Conservation (phyloP, 441 rosid species). For the Pelargonium myrrhifolium region DNA sequence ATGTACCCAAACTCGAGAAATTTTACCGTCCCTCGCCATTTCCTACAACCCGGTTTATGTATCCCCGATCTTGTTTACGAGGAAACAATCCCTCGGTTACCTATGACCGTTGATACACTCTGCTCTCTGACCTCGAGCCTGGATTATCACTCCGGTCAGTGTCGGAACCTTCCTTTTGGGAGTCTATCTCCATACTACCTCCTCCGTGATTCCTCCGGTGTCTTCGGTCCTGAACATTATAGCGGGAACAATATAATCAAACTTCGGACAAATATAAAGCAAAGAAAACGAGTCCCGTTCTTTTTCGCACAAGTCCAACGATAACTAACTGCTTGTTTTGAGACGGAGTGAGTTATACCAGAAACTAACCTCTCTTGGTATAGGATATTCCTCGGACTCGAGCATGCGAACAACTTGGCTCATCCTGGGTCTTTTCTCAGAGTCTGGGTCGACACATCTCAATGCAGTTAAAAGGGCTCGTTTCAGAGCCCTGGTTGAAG, state of each 20-base stretch:
- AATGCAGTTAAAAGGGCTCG: slow-evolving; percentile 84
- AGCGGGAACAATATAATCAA: slow-evolving; percentile 2
- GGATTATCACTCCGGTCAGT: slow-evolving; percentile 59
- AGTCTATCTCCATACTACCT: slow-evolving; percentile 61
- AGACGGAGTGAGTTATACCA: too few species aligned
- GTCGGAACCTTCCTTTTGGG: slow-evolving; percentile 65
- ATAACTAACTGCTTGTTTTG: background rate
- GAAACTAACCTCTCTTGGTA: slow-evolving; percentile 83
- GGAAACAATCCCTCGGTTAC: background rate
- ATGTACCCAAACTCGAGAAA: slow-evolving; percentile 21
- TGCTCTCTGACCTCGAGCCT: slow-evolving; percentile 61
- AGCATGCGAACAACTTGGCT: slow-evolving; percentile 95
- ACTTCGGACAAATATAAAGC: background rate
- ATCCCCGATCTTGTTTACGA: too few species aligned
- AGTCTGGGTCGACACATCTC: slow-evolving; percentile 90
- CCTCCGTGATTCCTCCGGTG: slow-evolving; percentile 51
- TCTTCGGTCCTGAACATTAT: slow-evolving; percentile 60
- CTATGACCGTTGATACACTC: slow-evolving; percentile 17
- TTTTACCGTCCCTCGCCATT: background rate
- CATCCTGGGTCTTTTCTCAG: slow-evolving; percentile 89
- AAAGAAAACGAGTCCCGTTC: background rate
- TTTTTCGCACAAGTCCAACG: background rate
- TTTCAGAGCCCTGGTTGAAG: slow-evolving; percentile 72
- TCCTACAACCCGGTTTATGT: background rate
- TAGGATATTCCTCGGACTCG: slow-evolving; percentile 84